Conservation (phyloP, 2,329 filamentous ascomycete genomes). For the Botrytis galanthina region DNA sequence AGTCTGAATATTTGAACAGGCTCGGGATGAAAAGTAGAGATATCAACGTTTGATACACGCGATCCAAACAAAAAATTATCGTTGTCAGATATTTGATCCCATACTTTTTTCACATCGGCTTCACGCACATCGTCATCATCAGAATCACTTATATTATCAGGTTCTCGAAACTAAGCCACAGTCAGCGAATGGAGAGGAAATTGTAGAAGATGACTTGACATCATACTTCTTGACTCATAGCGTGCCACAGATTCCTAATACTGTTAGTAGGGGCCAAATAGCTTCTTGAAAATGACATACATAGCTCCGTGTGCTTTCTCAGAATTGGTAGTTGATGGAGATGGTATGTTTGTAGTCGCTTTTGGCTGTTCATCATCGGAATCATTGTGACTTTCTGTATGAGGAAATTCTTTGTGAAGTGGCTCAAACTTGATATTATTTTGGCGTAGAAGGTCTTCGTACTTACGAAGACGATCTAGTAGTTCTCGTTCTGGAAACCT, state of each 20-base stretch:
- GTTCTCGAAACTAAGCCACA: constrained; percentile 33
- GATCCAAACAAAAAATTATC: constrained; percentile 55
- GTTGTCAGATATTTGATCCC: constrained; percentile 44
- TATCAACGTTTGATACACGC: constrained; percentile 41
- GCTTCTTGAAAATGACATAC: constrained; percentile 31
- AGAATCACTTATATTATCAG: constrained; percentile 38
- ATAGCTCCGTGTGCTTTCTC: constrained; percentile 37
- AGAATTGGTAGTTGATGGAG: constrained; percentile 32
- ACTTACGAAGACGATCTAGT: constrained; percentile 34
- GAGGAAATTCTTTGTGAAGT: constrained; percentile 29
- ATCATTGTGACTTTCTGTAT: constrained; percentile 25
- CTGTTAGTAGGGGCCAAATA: constrained; percentile 30
- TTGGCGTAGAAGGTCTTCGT: constrained; percentile 35
- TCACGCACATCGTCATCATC: constrained; percentile 40
- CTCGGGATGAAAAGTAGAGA: constrained; percentile 50
- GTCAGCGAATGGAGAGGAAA: constrained; percentile 24
- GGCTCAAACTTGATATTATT: constrained; percentile 36
- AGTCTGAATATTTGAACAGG: constrained; percentile 67
- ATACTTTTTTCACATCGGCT: constrained; percentile 45
- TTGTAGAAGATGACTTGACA: neutral
- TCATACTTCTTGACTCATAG: constrained; percentile 45
- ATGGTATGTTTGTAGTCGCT: constrained; percentile 28
- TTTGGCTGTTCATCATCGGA: constrained; percentile 34
- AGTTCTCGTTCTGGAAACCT: constrained; percentile 37
- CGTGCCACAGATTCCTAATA: constrained; percentile 47